Evolutionary conservation across 2,329 filamentous ascomycete genomes (phyloP).

Genomic region (Aspergillus jensenii): DNA sequence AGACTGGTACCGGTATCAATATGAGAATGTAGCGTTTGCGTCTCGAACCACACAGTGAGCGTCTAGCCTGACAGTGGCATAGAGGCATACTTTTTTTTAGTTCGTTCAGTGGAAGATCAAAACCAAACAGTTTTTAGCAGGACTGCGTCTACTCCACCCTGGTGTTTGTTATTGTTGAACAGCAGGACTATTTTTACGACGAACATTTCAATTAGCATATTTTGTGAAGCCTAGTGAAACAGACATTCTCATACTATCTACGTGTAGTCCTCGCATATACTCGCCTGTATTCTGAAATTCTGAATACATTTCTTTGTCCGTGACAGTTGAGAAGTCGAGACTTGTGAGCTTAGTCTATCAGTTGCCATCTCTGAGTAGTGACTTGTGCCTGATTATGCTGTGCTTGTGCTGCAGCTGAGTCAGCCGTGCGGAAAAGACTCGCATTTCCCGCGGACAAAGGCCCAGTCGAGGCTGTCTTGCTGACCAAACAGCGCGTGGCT

Average conservation of each 20-base stretch:
- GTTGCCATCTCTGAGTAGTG: too few relatives aligned
- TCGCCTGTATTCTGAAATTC: too few relatives aligned
- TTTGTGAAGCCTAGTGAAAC: too few relatives aligned
- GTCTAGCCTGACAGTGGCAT: constrained; percentile 36
- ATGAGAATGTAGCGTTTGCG: neutral
- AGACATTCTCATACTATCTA: too few relatives aligned
- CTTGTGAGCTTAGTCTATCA: too few relatives aligned
- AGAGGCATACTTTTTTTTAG: constrained; percentile 43
- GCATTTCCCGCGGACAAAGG: constrained; percentile 7
- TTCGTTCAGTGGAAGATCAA: constrained; percentile 50
- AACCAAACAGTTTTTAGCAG: constrained; percentile 51
- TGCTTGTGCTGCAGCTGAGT: neutral
- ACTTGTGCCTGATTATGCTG: neutral
- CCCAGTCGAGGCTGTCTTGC: constrained; percentile 4
- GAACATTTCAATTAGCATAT: constrained; percentile 33
- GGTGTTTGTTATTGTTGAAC: constrained; percentile 40
- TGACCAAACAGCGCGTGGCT: constrained; percentile 22
- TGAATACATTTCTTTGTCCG: too few relatives aligned
- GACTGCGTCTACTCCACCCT: constrained; percentile 52
- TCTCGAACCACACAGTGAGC: constrained; percentile 37
- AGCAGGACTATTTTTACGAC: constrained; percentile 49
- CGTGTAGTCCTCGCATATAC: too few relatives aligned
- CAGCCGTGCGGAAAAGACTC: constrained; percentile 9
- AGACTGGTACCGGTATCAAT: too few relatives aligned
- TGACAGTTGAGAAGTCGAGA: too few relatives aligned